Base-by-base conservation (phyloP, 169 alveolate species). In the Plasmodium billcollinsi region DNA sequence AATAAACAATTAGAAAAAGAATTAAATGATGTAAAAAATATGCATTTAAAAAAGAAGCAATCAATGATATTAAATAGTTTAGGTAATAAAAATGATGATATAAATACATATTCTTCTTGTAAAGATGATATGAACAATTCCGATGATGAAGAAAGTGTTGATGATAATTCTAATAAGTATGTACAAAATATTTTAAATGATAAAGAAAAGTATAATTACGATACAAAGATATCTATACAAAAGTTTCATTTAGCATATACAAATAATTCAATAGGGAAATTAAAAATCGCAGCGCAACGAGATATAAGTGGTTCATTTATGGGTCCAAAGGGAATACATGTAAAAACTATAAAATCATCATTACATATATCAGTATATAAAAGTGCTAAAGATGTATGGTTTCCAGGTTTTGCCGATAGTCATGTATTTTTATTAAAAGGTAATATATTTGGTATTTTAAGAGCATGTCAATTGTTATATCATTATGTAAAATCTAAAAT, bases 301-400 rank as follows among this genome's bases (percentile, higher is more conserved):
- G 88, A 74, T 50, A 74, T 74, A 43, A 74, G 88, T 74, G 88
- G 88, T 3, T 74, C 88, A 9, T 74, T 74, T 61, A 74, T 74
- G 88, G 88, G 88, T 9, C 88, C 88, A 1, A 74, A 74, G 26
- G 88, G 88, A 21, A 74, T 74, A 39, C 88, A 74, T 50, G 88
- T 74, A 24, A 74, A 74, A 74, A 74, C 88, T 20, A 74, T 74
- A 61, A 74, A 74, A 61, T 74, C 88, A 14, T 74, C 88, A 18
- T 67, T 74, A 43, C 88, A 74, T 26, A 74, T 74, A 61, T 74
- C 88, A 9, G 88, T 74, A 5, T 74, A 74, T 29, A 74, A 74
- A 74, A 74, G 88, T 74, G 88, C 88, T 15, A 74, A 74, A 39
- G 88, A 74, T 74, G 88, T 74, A 26, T 74, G 88, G 88, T 74